Percentiles rank a stretch among this genome's conserved stretches.
Evolutionary conservation across 306 rosid genomes (phyloP).

Genomic region (Betula pendula): DNA sequence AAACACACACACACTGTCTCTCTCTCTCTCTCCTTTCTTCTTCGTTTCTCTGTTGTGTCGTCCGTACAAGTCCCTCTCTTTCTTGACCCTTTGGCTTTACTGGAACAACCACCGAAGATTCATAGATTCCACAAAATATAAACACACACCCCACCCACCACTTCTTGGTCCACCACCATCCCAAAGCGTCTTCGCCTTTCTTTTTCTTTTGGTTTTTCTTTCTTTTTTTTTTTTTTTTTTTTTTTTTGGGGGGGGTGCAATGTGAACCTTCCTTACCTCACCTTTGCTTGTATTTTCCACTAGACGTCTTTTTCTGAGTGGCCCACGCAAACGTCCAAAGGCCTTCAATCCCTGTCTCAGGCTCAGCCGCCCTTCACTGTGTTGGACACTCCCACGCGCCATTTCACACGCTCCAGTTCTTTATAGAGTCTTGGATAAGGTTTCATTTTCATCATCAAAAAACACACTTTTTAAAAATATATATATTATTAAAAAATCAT

Average conservation of each 20-base stretch:
- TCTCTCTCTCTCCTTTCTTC: neutral
- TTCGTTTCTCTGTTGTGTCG: neutral
- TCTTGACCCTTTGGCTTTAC: constrained; percentile 28
- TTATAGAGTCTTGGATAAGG: too few relatives aligned
- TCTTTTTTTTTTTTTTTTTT: neutral
- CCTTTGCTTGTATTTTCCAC: neutral
- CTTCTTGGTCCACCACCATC: constrained; percentile 2
- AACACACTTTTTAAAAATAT: too few relatives aligned
- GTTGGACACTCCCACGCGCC: constrained; percentile 31
- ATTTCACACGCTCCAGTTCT: too few relatives aligned
- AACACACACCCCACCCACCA: constrained; percentile 25
- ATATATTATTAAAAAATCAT: too few relatives aligned
- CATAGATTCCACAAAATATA: neutral
- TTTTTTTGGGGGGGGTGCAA: neutral
- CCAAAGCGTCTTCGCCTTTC: neutral
- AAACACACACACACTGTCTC: constrained; percentile 24
- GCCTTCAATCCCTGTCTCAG: constrained; percentile 29
- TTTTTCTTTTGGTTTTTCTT: neutral
- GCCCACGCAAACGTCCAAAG: constrained; percentile 42
- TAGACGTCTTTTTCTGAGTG: constrained; percentile 23
- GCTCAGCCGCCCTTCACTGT: constrained; percentile 71
- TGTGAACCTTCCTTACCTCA: constrained; percentile 9
- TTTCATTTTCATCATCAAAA: too few relatives aligned
- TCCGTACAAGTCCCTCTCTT: constrained; percentile 1
- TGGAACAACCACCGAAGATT: constrained; percentile 24